These are phyloP conservation scores for Mycena crocata DNA, from an alignment of 768 basidiomycete genomes.

Conservation along the genomic window DNA sequence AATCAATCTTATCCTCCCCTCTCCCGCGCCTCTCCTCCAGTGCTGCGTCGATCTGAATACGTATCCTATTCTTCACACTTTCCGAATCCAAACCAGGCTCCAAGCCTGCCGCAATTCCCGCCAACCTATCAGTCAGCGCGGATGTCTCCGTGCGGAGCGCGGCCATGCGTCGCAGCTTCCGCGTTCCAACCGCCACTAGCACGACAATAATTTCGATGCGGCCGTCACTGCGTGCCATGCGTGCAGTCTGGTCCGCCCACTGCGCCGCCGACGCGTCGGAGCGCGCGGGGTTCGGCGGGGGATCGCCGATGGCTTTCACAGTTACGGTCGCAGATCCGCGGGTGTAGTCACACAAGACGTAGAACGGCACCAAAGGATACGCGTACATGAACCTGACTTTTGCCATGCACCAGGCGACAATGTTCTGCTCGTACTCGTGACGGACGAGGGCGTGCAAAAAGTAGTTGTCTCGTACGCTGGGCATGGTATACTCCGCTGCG, in stretches of 20 bases:
- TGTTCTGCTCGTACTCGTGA: constrained; percentile 1
- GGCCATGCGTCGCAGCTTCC: not conserved
- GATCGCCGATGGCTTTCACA: too few relatives aligned
- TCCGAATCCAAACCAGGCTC: not conserved
- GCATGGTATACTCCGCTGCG: constrained; percentile 5
- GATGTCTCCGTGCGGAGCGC: not conserved
- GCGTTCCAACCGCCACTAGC: not conserved
- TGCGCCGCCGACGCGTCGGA: not conserved
- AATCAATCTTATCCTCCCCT: not conserved
- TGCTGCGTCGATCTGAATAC: not conserved
- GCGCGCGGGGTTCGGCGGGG: not conserved
- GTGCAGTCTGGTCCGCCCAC: too few relatives aligned
- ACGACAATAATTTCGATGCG: not conserved
- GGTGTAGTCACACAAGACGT: constrained; percentile 11
- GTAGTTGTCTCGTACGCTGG: not conserved
- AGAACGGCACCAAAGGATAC: constrained; percentile 8
- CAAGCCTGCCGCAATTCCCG: constrained; percentile 1
- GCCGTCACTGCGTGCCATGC: too few relatives aligned
- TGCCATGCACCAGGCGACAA: constrained; percentile 12
- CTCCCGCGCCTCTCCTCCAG: not conserved
- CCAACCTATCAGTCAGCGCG: not conserved
- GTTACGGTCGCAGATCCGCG: too few relatives aligned
- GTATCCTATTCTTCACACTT: not conserved
- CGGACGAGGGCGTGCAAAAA: constrained; percentile 11
- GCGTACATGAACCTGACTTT: constrained; percentile 13